Conservation (phyloP, 768 basidiomycete genomes). For the Trametes cinnabarina region DNA sequence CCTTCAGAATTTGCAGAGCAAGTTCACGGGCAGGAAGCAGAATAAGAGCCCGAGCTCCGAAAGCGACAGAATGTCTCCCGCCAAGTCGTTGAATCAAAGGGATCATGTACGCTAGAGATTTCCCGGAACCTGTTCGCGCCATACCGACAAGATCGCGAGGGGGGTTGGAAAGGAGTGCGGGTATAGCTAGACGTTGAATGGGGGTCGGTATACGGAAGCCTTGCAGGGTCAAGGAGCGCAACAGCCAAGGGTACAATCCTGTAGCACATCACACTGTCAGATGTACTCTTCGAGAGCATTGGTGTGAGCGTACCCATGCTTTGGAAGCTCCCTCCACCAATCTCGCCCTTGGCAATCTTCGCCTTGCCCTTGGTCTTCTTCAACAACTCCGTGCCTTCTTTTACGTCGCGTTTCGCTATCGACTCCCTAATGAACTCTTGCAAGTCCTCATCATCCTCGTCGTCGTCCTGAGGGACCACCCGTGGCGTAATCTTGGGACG, state of each 20-base stretch:
- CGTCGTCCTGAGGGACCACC: constrained; percentile 7
- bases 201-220: constrained; percentile 95
- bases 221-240: constrained; percentile 84
- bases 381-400: constrained; percentile 70
- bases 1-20: constrained; percentile 89
- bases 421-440: constrained; percentile 64
- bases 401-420: constrained; percentile 69
- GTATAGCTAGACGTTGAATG: constrained; percentile 90
- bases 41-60: constrained; percentile 85
- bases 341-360: constrained; percentile 69
- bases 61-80: constrained; percentile 72
- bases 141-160: constrained; percentile 95
- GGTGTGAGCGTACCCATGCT: constrained; percentile 73
- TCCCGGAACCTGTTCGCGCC: constrained; percentile 98
- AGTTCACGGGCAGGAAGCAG: constrained; percentile 92
- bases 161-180: constrained; percentile 76
- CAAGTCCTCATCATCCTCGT: constrained; percentile 48
- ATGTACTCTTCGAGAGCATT: not conserved
- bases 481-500: constrained; percentile 4
- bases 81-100: constrained; percentile 87
- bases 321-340: constrained; percentile 94
- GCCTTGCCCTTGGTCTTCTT: constrained; percentile 76
- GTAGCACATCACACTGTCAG: not conserved
- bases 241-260: constrained; percentile 82
- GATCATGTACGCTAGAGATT: constrained; percentile 93